Percentiles rank a stretch among this genome's conserved stretches.
Conservation (phyloP, 2,329 filamentous ascomycete species). For the Trichoderma asperellum region DNA sequence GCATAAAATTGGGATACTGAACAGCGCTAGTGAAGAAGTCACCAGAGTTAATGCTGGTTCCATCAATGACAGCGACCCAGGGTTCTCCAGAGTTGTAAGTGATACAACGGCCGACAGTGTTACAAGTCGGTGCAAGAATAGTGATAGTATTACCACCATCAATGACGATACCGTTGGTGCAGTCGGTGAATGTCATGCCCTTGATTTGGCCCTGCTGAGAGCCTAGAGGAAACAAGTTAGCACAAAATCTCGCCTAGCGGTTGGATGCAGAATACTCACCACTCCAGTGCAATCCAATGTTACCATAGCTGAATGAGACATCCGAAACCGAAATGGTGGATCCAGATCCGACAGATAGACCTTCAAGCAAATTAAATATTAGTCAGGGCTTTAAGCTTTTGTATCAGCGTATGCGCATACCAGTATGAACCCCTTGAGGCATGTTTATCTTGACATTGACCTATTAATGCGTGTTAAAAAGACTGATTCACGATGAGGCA, state of each 20-base stretch:
- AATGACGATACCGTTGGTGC: conserved; percentile 25
- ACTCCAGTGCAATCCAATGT: conserved; percentile 33
- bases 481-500: not conserved
- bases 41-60: conserved; percentile 25
- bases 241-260: not conserved
- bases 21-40: conserved; percentile 25
- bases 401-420: conserved; percentile 4
- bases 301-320: conserved; percentile 31
- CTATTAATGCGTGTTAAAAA: conserved; percentile 7
- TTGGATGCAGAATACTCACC: conserved; percentile 15
- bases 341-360: conserved; percentile 27
- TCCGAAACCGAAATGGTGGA: conserved; percentile 33
- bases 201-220: conserved; percentile 28
- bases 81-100: conserved; percentile 24
- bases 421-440: conserved; percentile 31
- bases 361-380: not conserved
- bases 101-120: conserved; percentile 27
- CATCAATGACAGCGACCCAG: conserved; percentile 27
- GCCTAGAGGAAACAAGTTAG: conserved; percentile 3
- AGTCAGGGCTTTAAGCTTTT: not conserved
- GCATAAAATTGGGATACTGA: conserved; percentile 27
- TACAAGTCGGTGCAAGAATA: conserved; percentile 25
- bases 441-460: conserved; percentile 31
- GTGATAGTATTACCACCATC: conserved; percentile 25
- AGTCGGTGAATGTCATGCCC: conserved; percentile 25